Evolutionary conservation across 345 rosid genomes (phyloP).

Genomic region (Hypericum perforatum): DNA sequence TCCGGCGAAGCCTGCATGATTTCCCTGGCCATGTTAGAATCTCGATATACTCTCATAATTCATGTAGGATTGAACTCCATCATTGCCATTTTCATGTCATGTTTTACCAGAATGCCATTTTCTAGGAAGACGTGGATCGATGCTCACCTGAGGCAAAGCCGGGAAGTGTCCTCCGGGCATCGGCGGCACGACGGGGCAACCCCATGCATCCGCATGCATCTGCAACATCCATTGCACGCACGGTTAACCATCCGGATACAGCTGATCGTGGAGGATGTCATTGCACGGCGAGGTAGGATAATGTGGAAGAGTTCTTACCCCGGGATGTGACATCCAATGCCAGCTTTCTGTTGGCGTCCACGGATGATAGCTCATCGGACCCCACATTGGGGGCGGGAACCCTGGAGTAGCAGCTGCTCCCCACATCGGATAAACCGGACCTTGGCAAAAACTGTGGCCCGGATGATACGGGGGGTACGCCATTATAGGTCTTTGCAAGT

Average conservation of each 20-base stretch:
- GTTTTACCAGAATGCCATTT: too few relatives aligned
- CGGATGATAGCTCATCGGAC: constrained; percentile 32
- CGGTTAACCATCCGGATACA: too few relatives aligned
- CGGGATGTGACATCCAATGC: constrained; percentile 65
- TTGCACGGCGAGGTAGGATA: not conserved
- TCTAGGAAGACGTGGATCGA: too few relatives aligned
- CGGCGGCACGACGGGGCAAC: constrained; percentile 77
- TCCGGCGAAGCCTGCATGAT: too few relatives aligned
- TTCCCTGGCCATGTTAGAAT: too few relatives aligned
- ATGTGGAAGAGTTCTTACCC: constrained; percentile 24
- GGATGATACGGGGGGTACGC: constrained; percentile 49
- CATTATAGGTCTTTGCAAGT: constrained; percentile 57
- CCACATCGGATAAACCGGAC: constrained; percentile 53
- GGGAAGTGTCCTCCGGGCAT: constrained; percentile 21
- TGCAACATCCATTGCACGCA: constrained; percentile 18
- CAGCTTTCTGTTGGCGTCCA: constrained; percentile 53
- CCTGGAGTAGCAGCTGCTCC: constrained; percentile 42
- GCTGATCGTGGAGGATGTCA: not conserved
- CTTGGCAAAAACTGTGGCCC: constrained; percentile 12
- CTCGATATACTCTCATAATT: too few relatives aligned
- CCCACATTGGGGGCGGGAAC: constrained; percentile 50
- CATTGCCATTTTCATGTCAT: too few relatives aligned
- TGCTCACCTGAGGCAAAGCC: constrained; percentile 44
- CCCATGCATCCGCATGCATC: constrained; percentile 85
- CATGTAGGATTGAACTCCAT: too few relatives aligned